phyloP scores from a whole-genome alignment of 2,329 filamentous ascomycete genomes.

The Sphaerostilbella broomeana region DNA sequence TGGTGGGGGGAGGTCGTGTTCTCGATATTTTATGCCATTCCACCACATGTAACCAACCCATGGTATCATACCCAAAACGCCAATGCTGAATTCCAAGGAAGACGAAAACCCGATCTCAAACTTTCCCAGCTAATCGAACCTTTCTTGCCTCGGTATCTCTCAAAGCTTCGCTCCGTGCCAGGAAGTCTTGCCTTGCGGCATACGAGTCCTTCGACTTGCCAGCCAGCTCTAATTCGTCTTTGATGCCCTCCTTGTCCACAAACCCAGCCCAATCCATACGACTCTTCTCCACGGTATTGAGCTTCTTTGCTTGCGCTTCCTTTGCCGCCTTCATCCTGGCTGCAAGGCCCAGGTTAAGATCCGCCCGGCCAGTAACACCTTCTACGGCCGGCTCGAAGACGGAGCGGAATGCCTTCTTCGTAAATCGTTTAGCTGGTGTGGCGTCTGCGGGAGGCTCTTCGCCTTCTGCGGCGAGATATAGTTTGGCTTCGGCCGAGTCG shows the following conservation, averaged over 20 bases:
- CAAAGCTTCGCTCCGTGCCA: slow-evolving; percentile 57
- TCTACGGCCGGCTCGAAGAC: slow-evolving; percentile 54
- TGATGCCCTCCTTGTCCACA: slow-evolving; percentile 64
- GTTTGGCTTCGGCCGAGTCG: slow-evolving; percentile 58
- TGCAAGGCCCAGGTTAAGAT: slow-evolving; percentile 52
- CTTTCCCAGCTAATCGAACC: slow-evolving; percentile 40
- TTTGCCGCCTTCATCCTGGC: slow-evolving; percentile 42
- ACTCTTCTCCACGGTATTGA: slow-evolving; percentile 67
- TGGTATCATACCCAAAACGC: slow-evolving; percentile 26
- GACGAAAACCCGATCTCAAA: too few species aligned
- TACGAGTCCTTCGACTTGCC: slow-evolving; percentile 60
- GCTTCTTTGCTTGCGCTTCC: slow-evolving; percentile 51
- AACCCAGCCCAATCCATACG: slow-evolving; percentile 68
- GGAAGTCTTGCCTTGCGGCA: slow-evolving; percentile 55
- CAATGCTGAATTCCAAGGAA: slow-evolving; percentile 3
- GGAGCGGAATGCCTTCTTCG: slow-evolving; percentile 54
- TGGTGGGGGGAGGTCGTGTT: background rate
- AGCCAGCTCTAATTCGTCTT: slow-evolving; percentile 60
- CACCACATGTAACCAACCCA: slow-evolving; percentile 12
- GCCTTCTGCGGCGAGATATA: slow-evolving; percentile 51
- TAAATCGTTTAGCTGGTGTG: slow-evolving; percentile 35
- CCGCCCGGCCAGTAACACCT: slow-evolving; percentile 38
- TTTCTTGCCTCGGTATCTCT: slow-evolving; percentile 54
- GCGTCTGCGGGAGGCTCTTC: slow-evolving; percentile 23
- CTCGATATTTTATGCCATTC: background rate